Percentiles rank a stretch among this genome's conserved stretches.
Evolutionary conservation across 371 early-diverging fungal genomes (phyloP).

Genomic region (Zopfochytrium polystomum): DNA sequence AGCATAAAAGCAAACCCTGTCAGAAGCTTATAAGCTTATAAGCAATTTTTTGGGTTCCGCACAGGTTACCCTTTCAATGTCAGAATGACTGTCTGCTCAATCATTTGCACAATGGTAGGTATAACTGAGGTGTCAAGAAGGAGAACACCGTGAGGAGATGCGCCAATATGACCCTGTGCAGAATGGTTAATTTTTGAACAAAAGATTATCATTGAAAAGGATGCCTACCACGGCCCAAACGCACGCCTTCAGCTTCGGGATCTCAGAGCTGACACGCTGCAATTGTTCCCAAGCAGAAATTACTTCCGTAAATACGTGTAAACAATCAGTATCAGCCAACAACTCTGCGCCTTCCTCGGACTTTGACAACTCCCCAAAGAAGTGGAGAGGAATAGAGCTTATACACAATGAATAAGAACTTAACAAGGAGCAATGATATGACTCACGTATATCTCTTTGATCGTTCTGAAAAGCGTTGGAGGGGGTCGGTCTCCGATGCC

Average conservation of each 20-base stretch:
- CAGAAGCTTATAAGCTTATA: no score
- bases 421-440: no score
- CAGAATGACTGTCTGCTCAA: conserved; percentile 63
- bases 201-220: neutral
- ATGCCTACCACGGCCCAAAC: conserved; percentile 66
- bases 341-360: conserved; percentile 73
- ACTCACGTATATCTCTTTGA: no score
- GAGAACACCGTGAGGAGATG: conserved; percentile 63
- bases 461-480: no score
- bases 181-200: neutral
- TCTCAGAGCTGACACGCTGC: neutral
- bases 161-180: conserved; percentile 70
- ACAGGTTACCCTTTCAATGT: conserved; percentile 78
- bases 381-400: conserved; percentile 60
- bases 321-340: conserved; percentile 65
- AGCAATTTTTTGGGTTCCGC: no score
- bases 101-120: conserved; percentile 67
- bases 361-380: conserved; percentile 78
- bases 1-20: conserved; percentile 76
- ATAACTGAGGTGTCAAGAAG: conserved; percentile 70
- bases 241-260: conserved; percentile 66
- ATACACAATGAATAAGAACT: neutral
- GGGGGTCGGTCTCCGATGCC: no score
- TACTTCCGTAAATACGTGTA: conserved; percentile 57
- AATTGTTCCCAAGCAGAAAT: conserved; percentile 56